phyloP scores from a whole-genome alignment of 2,329 filamentous ascomycete species.

The Lasiodiplodia sp. region DNA sequence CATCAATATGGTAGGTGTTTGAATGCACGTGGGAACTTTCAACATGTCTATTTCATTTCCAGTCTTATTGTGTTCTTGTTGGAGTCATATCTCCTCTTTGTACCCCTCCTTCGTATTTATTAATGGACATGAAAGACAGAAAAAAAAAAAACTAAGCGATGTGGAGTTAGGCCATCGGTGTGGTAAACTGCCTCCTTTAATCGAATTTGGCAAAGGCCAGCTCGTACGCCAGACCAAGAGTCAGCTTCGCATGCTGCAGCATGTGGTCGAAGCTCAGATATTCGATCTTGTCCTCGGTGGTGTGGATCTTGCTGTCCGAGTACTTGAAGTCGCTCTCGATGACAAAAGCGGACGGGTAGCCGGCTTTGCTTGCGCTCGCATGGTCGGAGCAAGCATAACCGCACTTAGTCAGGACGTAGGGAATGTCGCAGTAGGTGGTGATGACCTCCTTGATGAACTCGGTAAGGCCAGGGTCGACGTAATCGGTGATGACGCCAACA shows the following conservation, averaged over 20 bases:
- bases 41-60: conserved; percentile 22
- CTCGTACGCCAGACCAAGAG: conserved; percentile 83
- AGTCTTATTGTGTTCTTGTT: conserved; percentile 3
- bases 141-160: neutral
- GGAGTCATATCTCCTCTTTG: conserved; percentile 9
- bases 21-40: conserved; percentile 14
- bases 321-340: conserved; percentile 75
- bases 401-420: conserved; percentile 86
- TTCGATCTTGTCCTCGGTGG: conserved; percentile 73
- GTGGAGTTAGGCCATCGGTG: neutral
- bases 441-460: conserved; percentile 91
- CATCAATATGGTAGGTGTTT: conserved; percentile 6
- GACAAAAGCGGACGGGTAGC: conserved; percentile 77
- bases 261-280: conserved; percentile 86
- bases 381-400: conserved; percentile 85
- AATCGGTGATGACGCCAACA: conserved; percentile 93
- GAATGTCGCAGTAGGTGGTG: conserved; percentile 85
- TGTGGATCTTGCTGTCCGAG: conserved; percentile 72
- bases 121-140: neutral
- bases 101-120: neutral
- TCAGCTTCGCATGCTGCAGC: conserved; percentile 87
- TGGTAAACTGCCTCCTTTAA: conserved; percentile 34
- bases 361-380: conserved; percentile 74
- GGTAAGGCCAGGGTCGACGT: conserved; percentile 81
- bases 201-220: conserved; percentile 78